Percentiles rank a stretch among this genome's conserved stretches.
Evolutionary conservation across 2,329 filamentous ascomycete species (phyloP).

Genomic region (Aspergillus versicolor): DNA sequence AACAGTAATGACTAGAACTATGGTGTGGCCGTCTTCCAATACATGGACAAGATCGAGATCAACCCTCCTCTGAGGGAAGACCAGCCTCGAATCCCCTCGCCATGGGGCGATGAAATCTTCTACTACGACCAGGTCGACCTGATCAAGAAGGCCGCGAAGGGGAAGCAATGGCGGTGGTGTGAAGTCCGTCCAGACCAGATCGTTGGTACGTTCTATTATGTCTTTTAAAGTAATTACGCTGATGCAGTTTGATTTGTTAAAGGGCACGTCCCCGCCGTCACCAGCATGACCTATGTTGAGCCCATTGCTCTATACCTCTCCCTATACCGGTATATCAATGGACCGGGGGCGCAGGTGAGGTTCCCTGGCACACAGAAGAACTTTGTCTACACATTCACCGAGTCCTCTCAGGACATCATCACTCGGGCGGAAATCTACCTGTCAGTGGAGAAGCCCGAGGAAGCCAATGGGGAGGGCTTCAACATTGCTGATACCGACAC

Average conservation of each 20-base stretch:
- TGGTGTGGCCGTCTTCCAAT: conserved; percentile 27
- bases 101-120: conserved; percentile 46
- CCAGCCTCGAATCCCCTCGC: conserved; percentile 41
- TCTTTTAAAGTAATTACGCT: too few relatives aligned
- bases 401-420: conserved; percentile 37
- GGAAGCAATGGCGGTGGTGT: conserved; percentile 46
- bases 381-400: conserved; percentile 35
- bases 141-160: conserved; percentile 34
- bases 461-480: conserved; percentile 20
- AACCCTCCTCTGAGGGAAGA: conserved; percentile 40
- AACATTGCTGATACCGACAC: conserved; percentile 26
- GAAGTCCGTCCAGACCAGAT: conserved; percentile 48
- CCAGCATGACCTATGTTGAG: conserved; percentile 46
- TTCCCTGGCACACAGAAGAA: conserved; percentile 40
- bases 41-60: conserved; percentile 24
- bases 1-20: conserved; percentile 20
- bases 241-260: too few relatives aligned
- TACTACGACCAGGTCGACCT: conserved; percentile 49
- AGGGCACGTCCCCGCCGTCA: conserved; percentile 47
- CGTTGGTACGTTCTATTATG: conserved; percentile 18
- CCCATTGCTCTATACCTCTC: conserved; percentile 40
- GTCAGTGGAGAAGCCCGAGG: conserved; percentile 19
- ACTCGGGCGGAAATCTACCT: conserved; percentile 25
- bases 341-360: conserved; percentile 31
- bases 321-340: conserved; percentile 39